Evolutionary conservation across 768 basidiomycete genomes (phyloP), one percentile per base, ranked within the genome.

Genomic region (Sporobolomyces roseus): DNA sequence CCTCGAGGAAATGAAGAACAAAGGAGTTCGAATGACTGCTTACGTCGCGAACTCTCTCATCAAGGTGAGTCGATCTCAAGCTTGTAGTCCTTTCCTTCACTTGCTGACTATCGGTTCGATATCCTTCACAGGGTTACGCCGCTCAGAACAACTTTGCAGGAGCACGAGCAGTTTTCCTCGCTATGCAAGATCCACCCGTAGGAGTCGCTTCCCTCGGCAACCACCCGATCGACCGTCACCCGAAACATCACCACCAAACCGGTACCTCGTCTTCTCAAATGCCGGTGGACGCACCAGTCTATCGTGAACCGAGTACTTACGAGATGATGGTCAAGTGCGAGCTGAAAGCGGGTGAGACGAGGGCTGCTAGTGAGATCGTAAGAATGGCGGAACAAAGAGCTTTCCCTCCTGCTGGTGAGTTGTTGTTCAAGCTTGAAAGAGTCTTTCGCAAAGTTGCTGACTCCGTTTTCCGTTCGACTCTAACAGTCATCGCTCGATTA

Each of bases 251-350:
- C 35, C n/a, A 76, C 75, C 65, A 33, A 13, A 33, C 49, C 8
- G 33, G 51, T n/a, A n/a, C n/a, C n/a, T n/a, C n/a, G n/a, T n/a
- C n/a, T n/a, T n/a, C n/a, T n/a, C n/a, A n/a, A n/a, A n/a, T 60
- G 9, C 8, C 45, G 5, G 53, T 50, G 46, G 52, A 65, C 54
- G 83, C 82, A n/a, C 85, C 85, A 55, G 87, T 92, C 8, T 92
- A 87, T 80, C 86, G 91, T 61, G 91, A 94, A 87, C 91, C 91
- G 17, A 91, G 89, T 46, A 93, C 91, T 1, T 94, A 90, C 87
- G 96, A 98, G 76, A 86, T 86, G 7, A 98, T 99, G 93, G 85
- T 99, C 71, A 85, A 90, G 19, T 90, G 89, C 1, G 96, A 99
- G 77, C 82, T 98, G 16, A 86, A 86, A 25, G 84, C 83, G 58